Base-by-base conservation (phyloP, 371 early-diverging fungal genomes). In the Circinella umbellata region DNA sequence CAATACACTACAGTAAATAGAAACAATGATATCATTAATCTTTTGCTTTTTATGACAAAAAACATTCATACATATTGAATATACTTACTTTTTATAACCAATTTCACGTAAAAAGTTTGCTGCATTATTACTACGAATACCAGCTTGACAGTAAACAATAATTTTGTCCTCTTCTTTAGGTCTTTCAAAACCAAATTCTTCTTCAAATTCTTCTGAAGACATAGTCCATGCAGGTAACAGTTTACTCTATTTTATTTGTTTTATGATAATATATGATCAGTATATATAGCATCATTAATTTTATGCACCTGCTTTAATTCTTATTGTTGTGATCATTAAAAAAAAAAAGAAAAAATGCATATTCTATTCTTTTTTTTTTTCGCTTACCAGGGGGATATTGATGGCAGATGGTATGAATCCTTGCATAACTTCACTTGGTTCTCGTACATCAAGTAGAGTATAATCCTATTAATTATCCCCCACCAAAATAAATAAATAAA, bases 81-180 rank as follows among this genome's bases (percentile, higher is more conserved):
- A n/a, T 14, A 68, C 74, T 70, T 76, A 83, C 84, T 72, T 63
- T 46, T 63, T 61, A 69, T 82, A 85, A 3, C 85, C 85, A 48
- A 84, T 73, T 66, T 76, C 75, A 18, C 77, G 77, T 55, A 88
- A 78, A 63, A 78, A 79, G 53, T 87, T 80, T 7, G 85, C 82
- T 46, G 88, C 88, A 37, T 68, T 81, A 53, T 82, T 76, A 63
- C 88, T 88, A 68, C 90, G 84, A 57, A 84, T 78, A n/a, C 90
- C 90, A 34, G 83, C 84, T 66, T 83, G 82, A 70, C 90, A 90
- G 71, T 90, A 90, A 48, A 90, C 77, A 64, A 88, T 80, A n/a
- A 87, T 66, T 63, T 76, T 79, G 13, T 75, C 73, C 7, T 74
- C 71, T n/a, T 68, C 70, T 13, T 54, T 39, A n/a, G 85, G 85